Evolutionary conservation across 768 basidiomycete species (phyloP).

Genomic region (Auricularia cornea): DNA sequence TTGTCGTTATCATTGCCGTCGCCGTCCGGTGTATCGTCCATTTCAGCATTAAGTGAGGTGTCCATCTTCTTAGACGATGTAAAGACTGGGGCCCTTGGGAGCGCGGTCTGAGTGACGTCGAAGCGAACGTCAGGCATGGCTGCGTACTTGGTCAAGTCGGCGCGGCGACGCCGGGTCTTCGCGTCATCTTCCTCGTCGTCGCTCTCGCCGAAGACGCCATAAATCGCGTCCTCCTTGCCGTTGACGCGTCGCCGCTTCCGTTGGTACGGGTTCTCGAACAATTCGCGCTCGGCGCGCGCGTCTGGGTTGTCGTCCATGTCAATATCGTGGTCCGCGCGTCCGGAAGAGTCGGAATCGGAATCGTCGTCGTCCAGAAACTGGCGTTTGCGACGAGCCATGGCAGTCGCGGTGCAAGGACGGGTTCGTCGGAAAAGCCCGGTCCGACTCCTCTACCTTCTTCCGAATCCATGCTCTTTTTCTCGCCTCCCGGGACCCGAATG

Average conservation of each 20-base stretch:
- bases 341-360: constrained; percentile 53
- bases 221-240: constrained; percentile 64
- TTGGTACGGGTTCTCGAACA: constrained; percentile 71
- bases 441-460: too few relatives aligned
- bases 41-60: constrained; percentile 7
- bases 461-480: too few relatives aligned
- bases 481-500: too few relatives aligned
- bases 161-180: constrained; percentile 17
- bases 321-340: constrained; percentile 30
- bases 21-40: constrained; percentile 11
- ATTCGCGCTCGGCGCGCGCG: constrained; percentile 60
- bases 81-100: constrained; percentile 51
- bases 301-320: constrained; percentile 50
- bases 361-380: constrained; percentile 63
- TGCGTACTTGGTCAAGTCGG: constrained; percentile 55
- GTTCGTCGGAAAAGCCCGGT: too few relatives aligned
- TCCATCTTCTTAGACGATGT: constrained; percentile 35
- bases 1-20: constrained; percentile 20
- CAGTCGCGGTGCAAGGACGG: too few relatives aligned
- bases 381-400: constrained; percentile 72
- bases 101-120: constrained; percentile 3
- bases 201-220: constrained; percentile 67
- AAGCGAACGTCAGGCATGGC: too few relatives aligned
- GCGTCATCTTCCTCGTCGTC: constrained; percentile 43
- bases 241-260: constrained; percentile 53